Base-by-base conservation (phyloP, 345 rosid genomes). In the Brassica juncea region DNA sequence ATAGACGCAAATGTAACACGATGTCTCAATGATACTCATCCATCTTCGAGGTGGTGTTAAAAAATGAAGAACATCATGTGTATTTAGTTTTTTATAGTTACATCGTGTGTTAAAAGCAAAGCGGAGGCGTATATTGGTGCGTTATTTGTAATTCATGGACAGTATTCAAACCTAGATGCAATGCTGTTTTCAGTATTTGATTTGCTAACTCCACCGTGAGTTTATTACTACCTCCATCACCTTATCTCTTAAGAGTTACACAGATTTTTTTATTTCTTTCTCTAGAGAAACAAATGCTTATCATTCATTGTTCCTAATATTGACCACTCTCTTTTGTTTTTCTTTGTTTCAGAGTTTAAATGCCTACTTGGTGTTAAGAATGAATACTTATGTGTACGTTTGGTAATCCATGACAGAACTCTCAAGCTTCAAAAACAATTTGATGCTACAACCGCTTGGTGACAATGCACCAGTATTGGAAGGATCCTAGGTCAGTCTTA, bases 391-490 rank as follows among this genome's bases (percentile, higher is more conserved):
- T 87, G 86, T 69, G 81, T 85, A 55, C 99, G 97, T 75, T 79
- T 91, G 34, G 68, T 82, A 90, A 81, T 3, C 68, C 88, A 92
- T 86, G 86, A 85, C 8, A 85, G 79, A 76, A 81, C 97, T 74
- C 61, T 88, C 16, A 84, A 82, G 83, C 77, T 94, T 23, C 1
- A 23, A 23, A 23, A 23, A 23, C 25, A 23, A 23, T 23, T 76
- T 76, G 99, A 92, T 85, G 95, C 97, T 31, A 90, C 97, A 81
- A 86, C 86, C 15, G 83, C 89, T 82, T 94, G 99, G 97, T 81
- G 91, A 12, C 95, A 91, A 21, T 94, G 97, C 68, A 75, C 80
- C 81, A 86, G 86, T 44, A 90, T 94, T 42, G 84, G 89, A 77
- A 91, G 93, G 86, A 94, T 94, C 85, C 83, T 92, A 74, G 99